phyloP scores from a whole-genome alignment of 495 filamentous ascomycete species.

The Penicillium subrubescens region DNA sequence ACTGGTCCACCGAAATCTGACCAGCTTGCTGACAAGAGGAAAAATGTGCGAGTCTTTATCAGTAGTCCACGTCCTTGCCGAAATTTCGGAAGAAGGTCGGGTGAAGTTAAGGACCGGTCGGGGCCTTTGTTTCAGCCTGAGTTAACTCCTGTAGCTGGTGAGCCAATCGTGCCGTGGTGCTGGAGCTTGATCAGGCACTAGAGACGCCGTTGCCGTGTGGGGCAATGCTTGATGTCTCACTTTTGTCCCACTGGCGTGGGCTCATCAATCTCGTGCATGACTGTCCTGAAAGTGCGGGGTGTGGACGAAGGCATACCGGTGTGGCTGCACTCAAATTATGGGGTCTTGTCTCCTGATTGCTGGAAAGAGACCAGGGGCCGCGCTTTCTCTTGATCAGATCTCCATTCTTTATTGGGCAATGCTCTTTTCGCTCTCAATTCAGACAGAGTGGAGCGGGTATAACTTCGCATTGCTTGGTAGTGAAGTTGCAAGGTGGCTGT shows the following conservation, averaged over 20 bases:
- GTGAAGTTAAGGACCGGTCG: not conserved
- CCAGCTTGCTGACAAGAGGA: not conserved
- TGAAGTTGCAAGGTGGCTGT: too few species aligned
- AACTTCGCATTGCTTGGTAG: too few species aligned
- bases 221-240: slow-evolving; percentile 13
- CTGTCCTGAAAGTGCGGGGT: not conserved
- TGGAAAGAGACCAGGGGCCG: too few species aligned
- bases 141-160: not conserved
- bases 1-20: not conserved
- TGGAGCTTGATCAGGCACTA: not conserved
- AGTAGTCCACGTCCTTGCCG: not conserved
- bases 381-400: too few species aligned
- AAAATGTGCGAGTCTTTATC: not conserved
- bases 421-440: too few species aligned
- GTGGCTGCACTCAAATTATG: not conserved
- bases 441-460: too few species aligned
- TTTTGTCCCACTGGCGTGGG: not conserved
- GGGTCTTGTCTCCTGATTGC: not conserved
- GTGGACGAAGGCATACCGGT: not conserved
- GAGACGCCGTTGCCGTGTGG: slow-evolving; percentile 7
- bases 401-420: too few species aligned
- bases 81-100: slow-evolving; percentile 8
- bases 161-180: slow-evolving; percentile 1
- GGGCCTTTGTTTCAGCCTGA: slow-evolving; percentile 5
- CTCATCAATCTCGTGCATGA: not conserved